Percentiles rank a stretch among this genome's conserved stretches.
phyloP scores from a whole-genome alignment of 352 stramenopile species.

The Phytopythium oedochilum region DNA sequence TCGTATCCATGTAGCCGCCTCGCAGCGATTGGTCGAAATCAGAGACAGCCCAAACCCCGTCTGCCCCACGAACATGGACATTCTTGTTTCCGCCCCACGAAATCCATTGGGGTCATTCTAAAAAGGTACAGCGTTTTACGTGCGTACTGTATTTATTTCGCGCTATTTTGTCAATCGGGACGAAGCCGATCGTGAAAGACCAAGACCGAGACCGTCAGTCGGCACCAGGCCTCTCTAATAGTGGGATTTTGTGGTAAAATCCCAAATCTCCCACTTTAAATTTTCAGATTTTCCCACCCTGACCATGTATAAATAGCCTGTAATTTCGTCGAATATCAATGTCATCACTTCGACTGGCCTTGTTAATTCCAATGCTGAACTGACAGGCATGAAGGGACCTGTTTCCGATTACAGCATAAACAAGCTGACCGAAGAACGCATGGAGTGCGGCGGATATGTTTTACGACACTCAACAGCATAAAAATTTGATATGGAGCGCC shows the following conservation, averaged over 20 bases:
- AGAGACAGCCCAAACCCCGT: background rate
- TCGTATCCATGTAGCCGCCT: slow-evolving; percentile 7
- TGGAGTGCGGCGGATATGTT: no score
- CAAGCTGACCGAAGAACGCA: no score
- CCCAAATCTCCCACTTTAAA: background rate
- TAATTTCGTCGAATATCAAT: no score
- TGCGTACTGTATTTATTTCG: background rate
- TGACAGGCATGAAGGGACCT: no score
- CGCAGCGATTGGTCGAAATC: background rate
- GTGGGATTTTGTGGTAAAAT: background rate
- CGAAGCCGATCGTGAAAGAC: background rate
- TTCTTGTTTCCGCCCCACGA: background rate
- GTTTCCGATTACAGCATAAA: no score
- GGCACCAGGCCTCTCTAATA: slow-evolving; percentile 68
- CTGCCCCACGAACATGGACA: background rate
- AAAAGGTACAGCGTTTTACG: no score
- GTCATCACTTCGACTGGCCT: no score
- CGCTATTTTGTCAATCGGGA: background rate
- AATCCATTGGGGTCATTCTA: no score
- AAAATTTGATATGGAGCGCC: no score
- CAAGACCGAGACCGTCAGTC: no score
- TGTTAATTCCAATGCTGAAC: no score
- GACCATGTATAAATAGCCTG: background rate
- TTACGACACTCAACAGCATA: no score
- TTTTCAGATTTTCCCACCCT: background rate